Evolutionary conservation across 768 basidiomycete genomes (phyloP).

Genomic region (Pleurotus platypus): DNA sequence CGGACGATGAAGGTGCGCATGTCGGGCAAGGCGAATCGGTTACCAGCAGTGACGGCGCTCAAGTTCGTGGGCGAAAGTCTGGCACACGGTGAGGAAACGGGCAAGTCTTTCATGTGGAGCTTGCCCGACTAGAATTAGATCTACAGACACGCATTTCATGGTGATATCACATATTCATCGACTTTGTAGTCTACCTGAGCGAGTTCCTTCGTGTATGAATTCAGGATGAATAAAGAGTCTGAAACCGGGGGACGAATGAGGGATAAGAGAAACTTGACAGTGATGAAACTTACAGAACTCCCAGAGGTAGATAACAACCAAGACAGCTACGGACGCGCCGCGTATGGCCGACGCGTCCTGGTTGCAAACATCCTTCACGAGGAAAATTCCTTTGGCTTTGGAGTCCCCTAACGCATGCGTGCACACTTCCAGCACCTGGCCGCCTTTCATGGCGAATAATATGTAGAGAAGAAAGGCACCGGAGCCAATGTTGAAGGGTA

Average conservation of each 20-base stretch:
- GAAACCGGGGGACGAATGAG: not conserved
- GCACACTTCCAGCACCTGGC: not conserved
- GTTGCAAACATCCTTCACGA: not conserved
- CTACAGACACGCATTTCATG: not conserved
- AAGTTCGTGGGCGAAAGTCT: conserved; percentile 71
- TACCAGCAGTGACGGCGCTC: conserved; percentile 69
- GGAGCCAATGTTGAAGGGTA: not conserved
- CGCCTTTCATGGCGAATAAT: not conserved
- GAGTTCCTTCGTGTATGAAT: conserved; percentile 4
- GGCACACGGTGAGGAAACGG: conserved; percentile 64
- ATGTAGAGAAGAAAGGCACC: not conserved
- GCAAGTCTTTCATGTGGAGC: conserved; percentile 55
- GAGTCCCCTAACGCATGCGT: not conserved
- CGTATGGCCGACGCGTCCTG: not conserved
- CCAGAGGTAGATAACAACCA: not conserved
- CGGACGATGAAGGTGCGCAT: conserved; percentile 57
- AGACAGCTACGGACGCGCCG: not conserved
- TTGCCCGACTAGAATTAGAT: conserved; percentile 42
- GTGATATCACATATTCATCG: conserved; percentile 7
- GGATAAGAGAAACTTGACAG: not conserved
- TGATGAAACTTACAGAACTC: not conserved
- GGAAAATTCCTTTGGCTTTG: not conserved
- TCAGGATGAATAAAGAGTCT: conserved; percentile 1
- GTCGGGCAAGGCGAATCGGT: conserved; percentile 21
- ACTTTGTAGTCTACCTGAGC: not conserved